phyloP scores from a whole-genome alignment of 176 grass and related monocot species.

The Lolium perenne region DNA sequence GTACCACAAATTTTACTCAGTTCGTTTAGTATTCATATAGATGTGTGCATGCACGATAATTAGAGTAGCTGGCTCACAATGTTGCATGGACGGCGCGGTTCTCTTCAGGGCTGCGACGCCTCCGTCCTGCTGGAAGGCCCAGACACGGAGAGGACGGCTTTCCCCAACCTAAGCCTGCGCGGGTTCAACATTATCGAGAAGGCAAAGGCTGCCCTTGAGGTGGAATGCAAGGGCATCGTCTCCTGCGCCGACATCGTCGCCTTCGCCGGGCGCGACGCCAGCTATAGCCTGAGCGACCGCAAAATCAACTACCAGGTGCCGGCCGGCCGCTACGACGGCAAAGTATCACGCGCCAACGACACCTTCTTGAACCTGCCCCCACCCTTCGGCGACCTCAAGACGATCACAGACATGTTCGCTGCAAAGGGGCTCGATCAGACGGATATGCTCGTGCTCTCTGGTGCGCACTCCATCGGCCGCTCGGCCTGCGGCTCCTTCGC shows the following conservation, averaged over 20 bases:
- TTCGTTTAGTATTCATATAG: too few relatives aligned
- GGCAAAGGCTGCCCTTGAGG: background rate
- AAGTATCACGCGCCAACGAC: constrained; percentile 1
- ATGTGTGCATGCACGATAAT: background rate
- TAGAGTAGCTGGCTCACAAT: too few relatives aligned
- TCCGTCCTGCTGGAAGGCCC: background rate
- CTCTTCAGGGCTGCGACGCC: background rate
- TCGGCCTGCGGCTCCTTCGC: constrained; percentile 50
- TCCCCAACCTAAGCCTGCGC: background rate
- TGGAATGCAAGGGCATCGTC: constrained; percentile 37
- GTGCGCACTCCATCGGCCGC: constrained; percentile 41
- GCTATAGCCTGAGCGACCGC: background rate
- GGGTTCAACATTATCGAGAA: background rate
- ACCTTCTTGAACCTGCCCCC: constrained; percentile 9
- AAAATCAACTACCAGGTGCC: constrained; percentile 40
- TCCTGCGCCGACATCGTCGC: constrained; percentile 59
- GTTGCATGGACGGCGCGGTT: too few relatives aligned
- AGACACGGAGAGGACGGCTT: background rate
- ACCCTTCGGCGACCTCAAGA: background rate
- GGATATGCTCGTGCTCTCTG: constrained; percentile 54
- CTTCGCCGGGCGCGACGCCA: constrained; percentile 55
- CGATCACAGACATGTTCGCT: constrained; percentile 37
- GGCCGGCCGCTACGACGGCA: constrained; percentile 51
- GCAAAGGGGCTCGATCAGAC: constrained; percentile 23
- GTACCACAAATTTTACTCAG: too few relatives aligned